Conservation (phyloP, 305 asterid species). For the Salvia sclarea region DNA sequence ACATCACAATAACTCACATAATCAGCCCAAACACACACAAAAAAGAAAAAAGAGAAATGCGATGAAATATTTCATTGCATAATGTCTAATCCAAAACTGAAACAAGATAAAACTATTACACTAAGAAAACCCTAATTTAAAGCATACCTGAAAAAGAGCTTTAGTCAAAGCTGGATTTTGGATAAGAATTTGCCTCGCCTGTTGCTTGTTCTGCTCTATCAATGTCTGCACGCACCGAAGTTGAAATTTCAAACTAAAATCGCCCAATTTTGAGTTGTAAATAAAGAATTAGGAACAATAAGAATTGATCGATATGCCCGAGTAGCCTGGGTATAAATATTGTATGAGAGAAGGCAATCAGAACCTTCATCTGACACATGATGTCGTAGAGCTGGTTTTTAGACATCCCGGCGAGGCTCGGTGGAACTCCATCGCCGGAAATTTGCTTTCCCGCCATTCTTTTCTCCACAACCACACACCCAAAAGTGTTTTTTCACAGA, state of each 20-base stretch:
- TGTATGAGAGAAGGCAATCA: background rate
- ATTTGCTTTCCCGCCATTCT: conserved; percentile 72
- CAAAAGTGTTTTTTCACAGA: background rate
- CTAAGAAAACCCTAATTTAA: conserved; percentile 24
- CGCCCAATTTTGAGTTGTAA: background rate
- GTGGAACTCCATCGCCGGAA: conserved; percentile 61
- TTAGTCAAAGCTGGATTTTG: conserved; percentile 81
- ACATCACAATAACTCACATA: background rate
- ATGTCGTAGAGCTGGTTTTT: conserved; percentile 80
- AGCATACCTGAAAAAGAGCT: conserved; percentile 85
- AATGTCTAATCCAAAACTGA: conserved; percentile 5
- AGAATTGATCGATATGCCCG: background rate
- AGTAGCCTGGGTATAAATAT: background rate
- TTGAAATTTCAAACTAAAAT: conserved; percentile 22
- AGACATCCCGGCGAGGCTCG: conserved; percentile 88
- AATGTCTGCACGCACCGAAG: conserved; percentile 50
- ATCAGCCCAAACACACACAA: no score
- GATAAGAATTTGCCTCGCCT: conserved; percentile 85
- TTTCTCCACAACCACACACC: conserved; percentile 25
- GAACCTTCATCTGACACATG: conserved; percentile 94
- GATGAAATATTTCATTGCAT: background rate
- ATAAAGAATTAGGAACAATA: conserved; percentile 1
- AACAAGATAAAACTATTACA: background rate
- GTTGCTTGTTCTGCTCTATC: conserved; percentile 86
- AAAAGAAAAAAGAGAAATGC: no score